These are phyloP conservation scores for Chaetoceros tenuissimus DNA, from an alignment of 108 stramenopile genomes.

Conservation along the genomic window DNA sequence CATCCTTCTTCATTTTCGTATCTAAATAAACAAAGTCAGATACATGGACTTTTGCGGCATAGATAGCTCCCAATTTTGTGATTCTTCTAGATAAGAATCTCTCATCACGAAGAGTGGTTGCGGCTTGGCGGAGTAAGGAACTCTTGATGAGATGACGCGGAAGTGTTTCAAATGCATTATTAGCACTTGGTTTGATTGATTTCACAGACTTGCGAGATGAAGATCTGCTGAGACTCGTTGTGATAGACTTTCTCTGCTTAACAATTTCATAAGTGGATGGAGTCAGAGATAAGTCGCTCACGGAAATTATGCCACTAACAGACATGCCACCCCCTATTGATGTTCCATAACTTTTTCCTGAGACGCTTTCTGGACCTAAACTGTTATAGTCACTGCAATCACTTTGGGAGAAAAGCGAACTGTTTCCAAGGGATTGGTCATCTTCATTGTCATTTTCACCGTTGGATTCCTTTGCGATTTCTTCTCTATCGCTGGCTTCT, in stretches of 20 bases:
- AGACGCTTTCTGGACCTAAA: not conserved
- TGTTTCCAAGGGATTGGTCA: not conserved
- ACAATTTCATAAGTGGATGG: not conserved
- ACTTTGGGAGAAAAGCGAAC: not conserved
- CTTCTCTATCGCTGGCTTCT: slow-evolving; percentile 4
- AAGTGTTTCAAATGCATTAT: slow-evolving; percentile 1
- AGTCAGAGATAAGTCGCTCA: not conserved
- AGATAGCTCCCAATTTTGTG: not conserved
- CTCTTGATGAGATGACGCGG: not conserved
- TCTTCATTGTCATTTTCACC: not conserved
- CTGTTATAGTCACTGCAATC: not conserved
- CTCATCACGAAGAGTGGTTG: not conserved
- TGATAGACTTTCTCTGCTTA: not conserved
- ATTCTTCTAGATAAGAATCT: not conserved
- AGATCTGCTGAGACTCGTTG: not conserved
- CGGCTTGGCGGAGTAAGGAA: not conserved
- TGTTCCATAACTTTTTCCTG: not conserved
- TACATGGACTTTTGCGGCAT: not conserved
- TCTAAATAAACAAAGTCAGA: not conserved
- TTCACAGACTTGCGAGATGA: not conserved
- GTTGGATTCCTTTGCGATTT: not conserved
- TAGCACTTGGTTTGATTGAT: not conserved
- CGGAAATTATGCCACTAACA: too few relatives aligned
- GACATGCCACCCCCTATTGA: too few relatives aligned
- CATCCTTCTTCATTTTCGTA: not conserved